These are phyloP conservation scores for Suillus bovinus DNA, from an alignment of 768 basidiomycete species.

Conservation along the genomic window DNA sequence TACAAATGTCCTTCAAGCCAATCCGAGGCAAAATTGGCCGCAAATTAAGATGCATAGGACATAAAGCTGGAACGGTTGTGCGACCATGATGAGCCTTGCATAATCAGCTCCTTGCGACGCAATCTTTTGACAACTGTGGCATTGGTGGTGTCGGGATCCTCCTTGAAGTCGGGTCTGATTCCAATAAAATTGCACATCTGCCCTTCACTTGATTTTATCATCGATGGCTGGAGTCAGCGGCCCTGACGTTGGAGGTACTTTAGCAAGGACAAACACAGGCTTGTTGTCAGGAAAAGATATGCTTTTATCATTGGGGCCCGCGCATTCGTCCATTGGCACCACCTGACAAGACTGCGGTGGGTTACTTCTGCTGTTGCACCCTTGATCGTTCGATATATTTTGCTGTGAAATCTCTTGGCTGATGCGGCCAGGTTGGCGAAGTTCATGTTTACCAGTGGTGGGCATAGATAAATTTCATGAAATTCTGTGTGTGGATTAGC, in stretches of 20 bases:
- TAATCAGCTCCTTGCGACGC: background rate
- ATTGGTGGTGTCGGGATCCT: background rate
- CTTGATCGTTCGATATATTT: background rate
- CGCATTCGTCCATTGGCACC: background rate
- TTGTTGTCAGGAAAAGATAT: background rate
- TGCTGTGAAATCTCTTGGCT: background rate
- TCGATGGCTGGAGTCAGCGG: background rate
- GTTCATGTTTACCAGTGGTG: background rate
- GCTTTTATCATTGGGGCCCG: background rate
- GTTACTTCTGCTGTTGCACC: background rate
- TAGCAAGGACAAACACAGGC: background rate
- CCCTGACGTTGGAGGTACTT: background rate
- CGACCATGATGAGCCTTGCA: background rate
- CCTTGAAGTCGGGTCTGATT: background rate
- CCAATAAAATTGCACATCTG: background rate
- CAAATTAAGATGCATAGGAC: background rate
- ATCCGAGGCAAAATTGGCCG: background rate
- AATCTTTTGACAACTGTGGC: background rate
- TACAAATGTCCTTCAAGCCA: background rate
- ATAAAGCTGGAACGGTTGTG: background rate
- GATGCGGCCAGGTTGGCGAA: background rate
- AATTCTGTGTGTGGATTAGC: too few relatives aligned
- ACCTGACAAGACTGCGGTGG: background rate
- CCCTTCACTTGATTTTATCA: background rate
- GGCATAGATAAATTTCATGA: background rate